Base-by-base conservation (phyloP, 257 asterid genomes). In the Linaria vulgaris region DNA sequence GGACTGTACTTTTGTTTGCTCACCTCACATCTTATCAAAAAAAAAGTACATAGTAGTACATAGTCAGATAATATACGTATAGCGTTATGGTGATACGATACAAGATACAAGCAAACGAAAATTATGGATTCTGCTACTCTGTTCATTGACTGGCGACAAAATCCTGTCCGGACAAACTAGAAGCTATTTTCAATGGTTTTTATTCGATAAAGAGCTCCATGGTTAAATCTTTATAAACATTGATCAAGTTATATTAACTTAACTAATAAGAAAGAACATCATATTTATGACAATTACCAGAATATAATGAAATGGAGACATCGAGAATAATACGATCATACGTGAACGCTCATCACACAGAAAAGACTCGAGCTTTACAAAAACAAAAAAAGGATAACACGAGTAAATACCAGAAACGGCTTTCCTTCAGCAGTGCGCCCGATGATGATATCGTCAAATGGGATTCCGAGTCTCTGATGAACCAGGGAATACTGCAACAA, bases 401-500 rank as follows among this genome's bases (percentile, higher is more conserved):
- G n/a, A 8, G 41, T 7, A 13, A 22, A 19, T 83, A 89, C 86
- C 85, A 87, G 59, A 71, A 74, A 90, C 2, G 95, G 95, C 74
- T 90, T 90, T 19, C 97, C 95, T 79, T 87, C 86, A 12, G 67
- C 67, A 24, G 95, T 90, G 62, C 91, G 81, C 30, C 54, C 48
- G 73, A 85, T 81, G 21, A 60, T 51, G 66, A 87, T 85, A 47
- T 77, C 66, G 46, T 82, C 72, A 68, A 81, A 79, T 51, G 95
- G 85, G 59, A 90, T 78, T 30, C 81, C 83, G 66, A 83, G 50
- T 1, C 85, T 74, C 67, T 69, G 81, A 75, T 87, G 85, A 73
- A 87, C 79, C 53, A 90, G 68, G 10, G 78, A 73, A 71, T 90
- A 87, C 83, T 90, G 97, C 82, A 87, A 74, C 77, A 90, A 70